Percentiles rank a stretch among this genome's conserved stretches.
phyloP scores from a whole-genome alignment of 441 rosid genomes.

The Pelargonium cotyledonis region DNA sequence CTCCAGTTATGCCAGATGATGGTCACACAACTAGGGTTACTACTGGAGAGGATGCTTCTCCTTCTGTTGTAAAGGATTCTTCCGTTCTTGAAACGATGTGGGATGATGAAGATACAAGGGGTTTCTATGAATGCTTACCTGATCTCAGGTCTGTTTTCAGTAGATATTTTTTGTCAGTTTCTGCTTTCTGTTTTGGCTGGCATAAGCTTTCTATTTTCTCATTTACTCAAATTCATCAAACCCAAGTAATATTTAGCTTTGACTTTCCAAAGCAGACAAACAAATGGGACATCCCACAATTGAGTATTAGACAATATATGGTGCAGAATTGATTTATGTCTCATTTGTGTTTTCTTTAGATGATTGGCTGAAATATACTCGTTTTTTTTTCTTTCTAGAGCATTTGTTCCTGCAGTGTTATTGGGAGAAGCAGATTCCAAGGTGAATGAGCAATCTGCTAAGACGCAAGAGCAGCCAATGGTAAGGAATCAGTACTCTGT shows the following conservation, averaged over 20 bases:
- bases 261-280: neutral
- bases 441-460: conserved; percentile 66
- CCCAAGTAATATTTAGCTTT: neutral
- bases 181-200: conserved; percentile 5
- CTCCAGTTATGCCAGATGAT: conserved; percentile 98
- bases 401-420: conserved; percentile 97
- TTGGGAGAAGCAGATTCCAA: conserved; percentile 89
- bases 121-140: conserved; percentile 91
- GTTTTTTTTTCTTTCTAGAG: conserved; percentile 47
- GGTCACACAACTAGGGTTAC: conserved; percentile 91
- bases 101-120: conserved; percentile 98
- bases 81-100: conserved; percentile 71
- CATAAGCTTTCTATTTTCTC: neutral
- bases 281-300: neutral
- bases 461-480: conserved; percentile 58
- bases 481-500: conserved; percentile 47
- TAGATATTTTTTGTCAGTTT: neutral
- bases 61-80: conserved; percentile 74
- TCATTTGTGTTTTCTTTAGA: neutral
- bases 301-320: neutral
- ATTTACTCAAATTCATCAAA: neutral
- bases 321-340: neutral
- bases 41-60: conserved; percentile 74
- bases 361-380: conserved; percentile 10
- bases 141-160: conserved; percentile 77